Conservation (phyloP, 768 basidiomycete genomes). For the Daedaleopsis nitida region DNA sequence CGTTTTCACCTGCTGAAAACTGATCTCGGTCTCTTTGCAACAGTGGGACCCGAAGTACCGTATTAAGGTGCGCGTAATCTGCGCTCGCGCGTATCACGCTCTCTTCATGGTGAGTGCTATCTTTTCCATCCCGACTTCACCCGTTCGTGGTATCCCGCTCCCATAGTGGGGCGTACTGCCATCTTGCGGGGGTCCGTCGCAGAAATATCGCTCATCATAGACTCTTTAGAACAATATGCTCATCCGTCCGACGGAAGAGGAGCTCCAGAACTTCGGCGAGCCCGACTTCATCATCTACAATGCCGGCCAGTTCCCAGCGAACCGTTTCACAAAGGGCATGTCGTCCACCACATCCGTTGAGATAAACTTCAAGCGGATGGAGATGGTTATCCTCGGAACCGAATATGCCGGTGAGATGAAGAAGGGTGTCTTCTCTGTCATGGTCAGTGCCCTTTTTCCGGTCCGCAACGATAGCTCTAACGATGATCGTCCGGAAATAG, state of each 20-base stretch:
- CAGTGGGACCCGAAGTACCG: slow-evolving; percentile 99
- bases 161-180: slow-evolving; percentile 9
- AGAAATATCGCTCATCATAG: slow-evolving; percentile 14
- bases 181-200: slow-evolving; percentile 10
- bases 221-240: slow-evolving; percentile 91
- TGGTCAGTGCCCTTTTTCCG: slow-evolving; percentile 51
- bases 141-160: slow-evolving; percentile 7
- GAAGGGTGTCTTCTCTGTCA: slow-evolving; percentile 99
- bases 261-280: slow-evolving; percentile 92
- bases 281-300: slow-evolving; percentile 99
- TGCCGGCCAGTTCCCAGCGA: slow-evolving; percentile 99
- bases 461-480: slow-evolving; percentile 1
- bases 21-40: background rate
- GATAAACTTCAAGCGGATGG: slow-evolving; percentile 99
- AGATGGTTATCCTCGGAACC: slow-evolving; percentile 99
- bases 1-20: background rate
- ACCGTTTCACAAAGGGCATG: slow-evolving; percentile 99
- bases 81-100: slow-evolving; percentile 97
- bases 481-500: slow-evolving; percentile 36
- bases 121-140: slow-evolving; percentile 13
- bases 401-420: slow-evolving; percentile 99
- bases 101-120: slow-evolving; percentile 85
- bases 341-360: slow-evolving; percentile 98
- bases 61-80: slow-evolving; percentile 99
- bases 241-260: slow-evolving; percentile 94